Base-by-base conservation (phyloP, 139 green algal species). In the Coelastrella sp. region DNA sequence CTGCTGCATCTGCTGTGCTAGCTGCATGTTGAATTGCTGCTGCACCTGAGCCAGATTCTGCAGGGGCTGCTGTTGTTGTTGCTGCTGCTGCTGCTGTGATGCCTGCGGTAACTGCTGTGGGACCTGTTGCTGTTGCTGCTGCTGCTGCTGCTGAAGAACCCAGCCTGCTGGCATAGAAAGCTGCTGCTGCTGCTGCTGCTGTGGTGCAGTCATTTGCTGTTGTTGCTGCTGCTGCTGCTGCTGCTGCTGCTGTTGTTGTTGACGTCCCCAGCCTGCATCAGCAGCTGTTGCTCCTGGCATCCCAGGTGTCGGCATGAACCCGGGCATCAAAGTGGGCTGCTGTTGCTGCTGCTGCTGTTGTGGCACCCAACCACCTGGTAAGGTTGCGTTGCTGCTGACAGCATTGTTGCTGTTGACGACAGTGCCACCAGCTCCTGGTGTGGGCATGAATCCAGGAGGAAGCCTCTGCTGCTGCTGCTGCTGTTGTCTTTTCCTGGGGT, bases 291-390 rank as follows among this genome's bases (percentile, higher is more conserved):
- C 56, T 35, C 25, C 25, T 17, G 9, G 8, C 78, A 66, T 63
- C 7, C 82, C 82, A 79, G 82, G 82, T 8, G 82, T 87, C 8
- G 82, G 82, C 82, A 87, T 78, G 65, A 87, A 87, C 24, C 82
- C 82, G 25, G 82, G 65, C 8, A 63, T 68, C 63, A 79, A 8
- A 63, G 65, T 78, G 5, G 15, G 8, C 24, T 79, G 27, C 82
- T 87, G 82, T 49, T 79, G 82, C 82, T 87, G 82, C 63, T 78
- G 63, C 82, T 87, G 82, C 63, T 87, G 82, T 24, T 84, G 78
- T 58, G 74, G 74, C 10, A 80, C 74, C 74, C 78, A 84, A 8
- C 78, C 74, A 19, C 15, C 9, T 59, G 74, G 74, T 24, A 80
- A 11, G 7, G 25, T 8, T 80, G 74, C 24, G 17, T 6, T 82